Evolutionary conservation across 2,329 filamentous ascomycete species (phyloP).

Genomic region (Colletotrichum caudatum): DNA sequence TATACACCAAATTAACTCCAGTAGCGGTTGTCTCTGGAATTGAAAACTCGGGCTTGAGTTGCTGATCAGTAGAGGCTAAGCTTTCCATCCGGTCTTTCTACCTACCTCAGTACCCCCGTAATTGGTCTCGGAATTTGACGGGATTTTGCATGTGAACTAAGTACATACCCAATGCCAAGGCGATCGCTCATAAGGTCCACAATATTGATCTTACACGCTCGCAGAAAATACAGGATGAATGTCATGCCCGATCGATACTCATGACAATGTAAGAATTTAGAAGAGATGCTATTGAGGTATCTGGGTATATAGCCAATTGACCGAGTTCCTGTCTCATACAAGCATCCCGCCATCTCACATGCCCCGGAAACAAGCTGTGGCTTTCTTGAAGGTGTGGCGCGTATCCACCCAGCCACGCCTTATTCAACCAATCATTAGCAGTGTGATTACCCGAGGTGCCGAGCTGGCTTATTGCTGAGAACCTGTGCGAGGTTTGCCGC

Average conservation of each 20-base stretch:
- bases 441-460: slow-evolving; percentile 28
- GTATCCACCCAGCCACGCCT: not conserved
- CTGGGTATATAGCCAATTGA: no score
- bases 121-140: slow-evolving; percentile 37
- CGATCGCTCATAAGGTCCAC: no score
- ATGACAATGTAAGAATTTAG: no score
- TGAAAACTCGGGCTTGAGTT: not conserved
- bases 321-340: no score
- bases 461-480: slow-evolving; percentile 17
- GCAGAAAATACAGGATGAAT: no score
- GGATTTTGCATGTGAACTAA: slow-evolving; percentile 27
- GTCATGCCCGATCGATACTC: no score
- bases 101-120: not conserved
- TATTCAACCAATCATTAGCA: not conserved
- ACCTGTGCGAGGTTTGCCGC: slow-evolving; percentile 29
- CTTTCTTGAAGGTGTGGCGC: not conserved
- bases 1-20: not conserved
- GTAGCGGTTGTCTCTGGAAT: not conserved
- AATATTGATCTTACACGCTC: no score
- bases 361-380: no score
- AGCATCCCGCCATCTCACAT: no score
- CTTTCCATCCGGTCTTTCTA: slow-evolving; percentile 34
- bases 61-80: slow-evolving; percentile 16
- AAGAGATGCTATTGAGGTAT: no score
- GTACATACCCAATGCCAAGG: no score